Evolutionary conservation across 768 basidiomycete genomes (phyloP), one percentile per base, ranked within the genome.

Genomic region (Mycena rebaudengoi): DNA sequence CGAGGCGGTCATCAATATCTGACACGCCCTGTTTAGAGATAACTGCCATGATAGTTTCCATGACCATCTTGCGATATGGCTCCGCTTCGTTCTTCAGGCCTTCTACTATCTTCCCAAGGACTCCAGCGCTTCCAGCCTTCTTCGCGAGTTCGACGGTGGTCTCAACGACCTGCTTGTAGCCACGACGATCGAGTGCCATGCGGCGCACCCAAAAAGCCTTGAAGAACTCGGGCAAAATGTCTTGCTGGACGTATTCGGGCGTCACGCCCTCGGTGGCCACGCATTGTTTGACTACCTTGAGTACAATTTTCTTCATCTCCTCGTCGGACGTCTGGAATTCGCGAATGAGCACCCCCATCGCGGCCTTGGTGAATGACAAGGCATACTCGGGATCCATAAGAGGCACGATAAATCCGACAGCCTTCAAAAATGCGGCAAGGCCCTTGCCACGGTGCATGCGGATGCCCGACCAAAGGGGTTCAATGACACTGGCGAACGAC

Each of bases 311-410:
- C 87, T 99, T 97, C 98, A 99, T 99, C 83, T 99, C 98, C 76
- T 99, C 98, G 75, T 99, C 98, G 7, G 97, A 96, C 3, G 96
- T 97, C 76, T 97, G 95, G 83, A 98, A 98, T 80, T 98, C 97
- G 73, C 98, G 95, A 63, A 96, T 95, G 61, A 97, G 91, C 74
- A 97, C 96, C 69, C 95, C 91, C n/a, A 93, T 96, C 55, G 96
- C 94, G 81, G 97, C 95, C 78, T 96, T 96, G 51, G 96, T 98
- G 75, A 98, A 99, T 80, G 98, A 98, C 10, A 94, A 94, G 11
- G 96, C 98, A 71, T 98, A 98, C 80, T 99, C 97, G 40, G 97
- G 95, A 73, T 99, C 97, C 98, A 99, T 99, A 61, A 99, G 90
- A 4, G 98, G 98, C 49, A 99, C 97, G 75, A 99, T 99, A 79